phyloP scores from a whole-genome alignment of 2,329 filamentous ascomycete genomes.

The Coniella vitis region DNA sequence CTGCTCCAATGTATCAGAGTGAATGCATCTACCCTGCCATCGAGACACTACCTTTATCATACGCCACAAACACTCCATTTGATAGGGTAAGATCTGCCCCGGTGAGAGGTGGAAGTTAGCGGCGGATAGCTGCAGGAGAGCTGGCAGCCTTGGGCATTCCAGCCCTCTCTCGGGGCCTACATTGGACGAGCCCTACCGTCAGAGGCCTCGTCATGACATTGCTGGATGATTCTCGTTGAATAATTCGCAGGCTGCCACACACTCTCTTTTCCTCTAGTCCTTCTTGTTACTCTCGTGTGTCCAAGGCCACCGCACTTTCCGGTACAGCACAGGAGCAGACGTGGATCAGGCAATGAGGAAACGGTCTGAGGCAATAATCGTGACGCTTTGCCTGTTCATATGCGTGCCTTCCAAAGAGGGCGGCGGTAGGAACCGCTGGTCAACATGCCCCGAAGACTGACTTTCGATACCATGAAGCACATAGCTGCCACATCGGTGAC shows the following conservation, averaged over 20 bases:
- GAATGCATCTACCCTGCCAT: constrained; percentile 42
- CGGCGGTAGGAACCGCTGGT: too few species aligned
- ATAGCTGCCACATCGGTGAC: constrained; percentile 12
- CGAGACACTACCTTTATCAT: constrained; percentile 37
- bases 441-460: constrained; percentile 6
- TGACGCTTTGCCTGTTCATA: neutral
- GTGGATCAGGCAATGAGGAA: constrained; percentile 5
- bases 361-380: constrained; percentile 1
- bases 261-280: too few species aligned
- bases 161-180: constrained; percentile 26
- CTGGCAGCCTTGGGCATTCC: constrained; percentile 27
- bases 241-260: constrained; percentile 6
- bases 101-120: constrained; percentile 26
- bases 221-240: constrained; percentile 8
- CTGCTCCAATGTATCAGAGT: constrained; percentile 34
- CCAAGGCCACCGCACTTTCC: constrained; percentile 1
- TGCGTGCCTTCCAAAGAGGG: too few species aligned
- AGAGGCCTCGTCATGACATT: constrained; percentile 21
- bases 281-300: too few species aligned
- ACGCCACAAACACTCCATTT: constrained; percentile 39
- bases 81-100: constrained; percentile 33
- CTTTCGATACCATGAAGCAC: constrained; percentile 2
- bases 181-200: constrained; percentile 23
- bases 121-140: constrained; percentile 34
- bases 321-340: constrained; percentile 6